Conservation (phyloP, 371 early-diverging fungal species). For the Cokeromyces recurvatus region DNA sequence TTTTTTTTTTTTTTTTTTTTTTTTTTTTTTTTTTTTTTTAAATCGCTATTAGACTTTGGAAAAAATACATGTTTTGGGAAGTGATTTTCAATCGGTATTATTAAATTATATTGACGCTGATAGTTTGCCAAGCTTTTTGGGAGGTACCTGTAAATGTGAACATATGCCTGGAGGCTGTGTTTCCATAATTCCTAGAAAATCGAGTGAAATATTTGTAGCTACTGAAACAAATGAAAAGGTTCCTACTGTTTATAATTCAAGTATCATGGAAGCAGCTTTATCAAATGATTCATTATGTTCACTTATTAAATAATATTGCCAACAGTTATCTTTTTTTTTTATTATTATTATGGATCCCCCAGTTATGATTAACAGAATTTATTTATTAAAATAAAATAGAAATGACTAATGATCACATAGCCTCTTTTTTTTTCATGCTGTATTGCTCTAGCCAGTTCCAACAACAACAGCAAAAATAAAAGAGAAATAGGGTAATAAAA, state of each 20-base stretch:
- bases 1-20: too few species aligned
- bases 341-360: too few species aligned
- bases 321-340: too few species aligned
- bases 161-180: conserved; percentile 75
- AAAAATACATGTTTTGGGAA: conserved; percentile 70
- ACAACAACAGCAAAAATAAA: too few species aligned
- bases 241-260: conserved; percentile 20
- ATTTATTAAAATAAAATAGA: too few species aligned
- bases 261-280: conserved; percentile 19
- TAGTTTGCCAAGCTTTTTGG: conserved; percentile 68
- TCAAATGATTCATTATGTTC: background rate
- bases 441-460: too few species aligned
- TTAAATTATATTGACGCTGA: conserved; percentile 66
- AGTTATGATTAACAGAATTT: too few species aligned
- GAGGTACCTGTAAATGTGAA: conserved; percentile 70
- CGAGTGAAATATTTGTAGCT: conserved; percentile 10
- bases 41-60: conserved; percentile 43
- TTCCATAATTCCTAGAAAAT: conserved; percentile 26
- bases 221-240: conserved; percentile 21
- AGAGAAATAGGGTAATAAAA: too few species aligned
- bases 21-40: too few species aligned
- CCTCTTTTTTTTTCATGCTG: too few species aligned
- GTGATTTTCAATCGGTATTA: conserved; percentile 51
- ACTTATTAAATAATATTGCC: too few species aligned
- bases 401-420: too few species aligned